phyloP scores from a whole-genome alignment of 495 filamentous ascomycete species.

The Immersiella caudata region DNA sequence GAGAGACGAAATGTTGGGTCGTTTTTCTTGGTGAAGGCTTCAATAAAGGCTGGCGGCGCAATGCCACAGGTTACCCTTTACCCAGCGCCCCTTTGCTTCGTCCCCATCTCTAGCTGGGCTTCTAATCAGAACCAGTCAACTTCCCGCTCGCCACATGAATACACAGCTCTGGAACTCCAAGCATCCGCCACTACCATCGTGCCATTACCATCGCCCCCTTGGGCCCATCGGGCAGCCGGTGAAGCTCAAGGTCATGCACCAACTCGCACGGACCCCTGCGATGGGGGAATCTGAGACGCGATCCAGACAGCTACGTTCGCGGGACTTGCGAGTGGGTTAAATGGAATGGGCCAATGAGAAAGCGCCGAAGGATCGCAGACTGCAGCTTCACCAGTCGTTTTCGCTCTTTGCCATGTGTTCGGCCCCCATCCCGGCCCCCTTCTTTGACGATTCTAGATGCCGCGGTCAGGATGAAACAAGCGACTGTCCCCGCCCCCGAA shows the following conservation, averaged over 20 bases:
- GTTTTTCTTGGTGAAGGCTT: not conserved
- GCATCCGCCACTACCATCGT: not conserved
- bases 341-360: slow-evolving; percentile 16
- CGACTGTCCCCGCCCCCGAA: not conserved
- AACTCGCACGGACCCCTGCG: slow-evolving; percentile 7
- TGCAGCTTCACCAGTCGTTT: not conserved
- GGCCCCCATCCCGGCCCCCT: slow-evolving; percentile 1
- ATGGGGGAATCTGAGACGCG: slow-evolving; percentile 19
- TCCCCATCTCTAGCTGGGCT: not conserved
- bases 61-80: not conserved
- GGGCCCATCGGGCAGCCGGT: not conserved
- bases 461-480: not conserved
- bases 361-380: slow-evolving; percentile 9
- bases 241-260: slow-evolving; percentile 9
- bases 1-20: not conserved
- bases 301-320: slow-evolving; percentile 20
- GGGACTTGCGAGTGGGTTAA: slow-evolving; percentile 11
- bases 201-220: not conserved
- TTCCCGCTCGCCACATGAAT: too few species aligned
- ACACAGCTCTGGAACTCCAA: too few species aligned
- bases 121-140: not conserved
- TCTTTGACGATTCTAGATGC: slow-evolving; percentile 6
- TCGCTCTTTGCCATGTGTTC: slow-evolving; percentile 5
- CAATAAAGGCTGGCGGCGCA: not conserved
- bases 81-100: not conserved